phyloP scores from a whole-genome alignment of 2,329 filamentous ascomycete species.

The Verticillium tricorpus region DNA sequence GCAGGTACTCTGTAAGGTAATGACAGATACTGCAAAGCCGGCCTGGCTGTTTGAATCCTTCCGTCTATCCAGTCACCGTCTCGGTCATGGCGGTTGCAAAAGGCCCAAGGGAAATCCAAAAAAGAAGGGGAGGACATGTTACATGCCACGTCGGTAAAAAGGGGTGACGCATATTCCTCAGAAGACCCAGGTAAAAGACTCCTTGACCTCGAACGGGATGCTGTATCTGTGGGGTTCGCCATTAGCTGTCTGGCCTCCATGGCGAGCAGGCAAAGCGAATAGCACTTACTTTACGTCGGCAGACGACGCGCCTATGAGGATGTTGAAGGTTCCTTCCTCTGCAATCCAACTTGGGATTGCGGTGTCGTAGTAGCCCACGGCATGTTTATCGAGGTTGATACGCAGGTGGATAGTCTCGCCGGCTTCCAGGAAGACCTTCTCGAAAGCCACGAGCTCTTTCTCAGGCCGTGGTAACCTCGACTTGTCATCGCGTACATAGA shows the following conservation, averaged over 20 bases:
- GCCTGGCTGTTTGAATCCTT: not conserved
- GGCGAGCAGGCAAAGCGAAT: not conserved
- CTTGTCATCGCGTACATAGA: conserved; percentile 61
- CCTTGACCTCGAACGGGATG: conserved; percentile 51
- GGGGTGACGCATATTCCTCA: conserved; percentile 19
- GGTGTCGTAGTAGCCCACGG: conserved; percentile 60
- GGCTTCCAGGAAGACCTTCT: conserved; percentile 55
- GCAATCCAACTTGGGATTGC: conserved; percentile 57
- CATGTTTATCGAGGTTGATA: conserved; percentile 43
- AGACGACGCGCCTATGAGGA: conserved; percentile 58
- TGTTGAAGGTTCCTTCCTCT: conserved; percentile 58
- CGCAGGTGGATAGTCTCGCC: conserved; percentile 49
- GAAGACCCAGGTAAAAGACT: conserved; percentile 64
- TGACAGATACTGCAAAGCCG: not conserved
- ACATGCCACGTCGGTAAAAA: not conserved
- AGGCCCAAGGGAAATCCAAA: not conserved
- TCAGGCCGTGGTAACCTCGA: conserved; percentile 60
- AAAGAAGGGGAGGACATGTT: not conserved
- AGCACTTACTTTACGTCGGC: conserved; percentile 44
- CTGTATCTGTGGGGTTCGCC: conserved; percentile 16
- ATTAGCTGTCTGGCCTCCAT: not conserved
- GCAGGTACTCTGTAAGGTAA: not conserved
- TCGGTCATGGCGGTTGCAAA: not conserved
- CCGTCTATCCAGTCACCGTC: not conserved
- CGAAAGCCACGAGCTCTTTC: conserved; percentile 68